Base-by-base conservation (phyloP, 176 grass and related monocot genomes). In the Oryza meridionalis region DNA sequence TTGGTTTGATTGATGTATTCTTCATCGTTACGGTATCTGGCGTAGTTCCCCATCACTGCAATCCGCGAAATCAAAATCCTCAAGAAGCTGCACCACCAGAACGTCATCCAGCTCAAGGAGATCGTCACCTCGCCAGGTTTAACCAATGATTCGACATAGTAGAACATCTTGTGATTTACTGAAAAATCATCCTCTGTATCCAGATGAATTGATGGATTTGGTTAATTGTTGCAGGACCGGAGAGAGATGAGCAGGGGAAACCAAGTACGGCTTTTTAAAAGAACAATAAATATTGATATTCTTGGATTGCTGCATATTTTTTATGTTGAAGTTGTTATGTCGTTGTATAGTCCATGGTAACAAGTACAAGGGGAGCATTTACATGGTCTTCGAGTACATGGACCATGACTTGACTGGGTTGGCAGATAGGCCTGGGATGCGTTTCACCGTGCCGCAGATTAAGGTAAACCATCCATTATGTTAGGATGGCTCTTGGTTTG, bases 31-130 rank as follows among this genome's bases (percentile, higher is more conserved):
- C 27, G 19, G 19, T 46, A 82, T 65, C 79, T n/a, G 21, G 24
- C 82, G 72, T 87, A 98, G 95, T 95, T 98, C 75, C 93, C 93
- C 0, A 95, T 95, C 38, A 98, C 91, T 10, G 93, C 91, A 47
- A 98, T 98, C 71, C 90, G 96, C 1, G 96, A 98, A 88, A 98
- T 98, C 50, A 98, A 95, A 77, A 98, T 98, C 85, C 89, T 98
- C 14, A 92, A 98, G 91, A 98, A 93, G 82, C 83, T 98, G 45
- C 85, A 95, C 84, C 91, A 93, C 85, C 82, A 92, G 82, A 95
- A 98, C 77, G 96, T 95, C 74, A 95, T 98, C 77, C 91, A 93
- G 66, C 89, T 98, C 49, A 98, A 95, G 78, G 96, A 98, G 74
- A 95, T 98, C 73, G 96, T 98, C 53, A 98, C 92, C 58, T 93